Percentiles rank a stretch among this genome's conserved stretches.
Conservation (phyloP, 1,284 basidiomycete species). For the Heterobasidion parviporum region DNA sequence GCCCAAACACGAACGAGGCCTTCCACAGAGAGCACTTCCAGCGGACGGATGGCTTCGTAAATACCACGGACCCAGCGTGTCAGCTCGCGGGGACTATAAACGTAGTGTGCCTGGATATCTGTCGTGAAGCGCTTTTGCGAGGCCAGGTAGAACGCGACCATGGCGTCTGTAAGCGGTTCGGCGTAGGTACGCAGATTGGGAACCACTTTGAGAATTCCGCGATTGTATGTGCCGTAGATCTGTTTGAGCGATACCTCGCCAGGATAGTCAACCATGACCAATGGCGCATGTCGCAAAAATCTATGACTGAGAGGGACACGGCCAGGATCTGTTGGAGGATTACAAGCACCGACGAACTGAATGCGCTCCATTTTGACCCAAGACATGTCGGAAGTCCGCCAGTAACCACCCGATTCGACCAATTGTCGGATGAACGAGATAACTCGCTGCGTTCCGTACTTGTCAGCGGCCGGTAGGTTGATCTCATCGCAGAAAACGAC, state of each 20-base stretch:
- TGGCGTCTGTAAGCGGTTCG: slow-evolving; percentile 93
- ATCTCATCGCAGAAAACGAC: slow-evolving; percentile 99
- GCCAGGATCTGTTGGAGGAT: slow-evolving; percentile 99
- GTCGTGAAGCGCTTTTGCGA: slow-evolving; percentile 95
- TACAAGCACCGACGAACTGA: slow-evolving; percentile 99
- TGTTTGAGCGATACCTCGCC: slow-evolving; percentile 96
- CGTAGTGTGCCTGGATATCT: slow-evolving; percentile 95
- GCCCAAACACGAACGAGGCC: slow-evolving; percentile 98
- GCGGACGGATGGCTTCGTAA: slow-evolving; percentile 90
- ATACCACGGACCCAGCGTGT: slow-evolving; percentile 98
- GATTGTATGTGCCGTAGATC: slow-evolving; percentile 99
- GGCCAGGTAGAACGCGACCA: slow-evolving; percentile 93
- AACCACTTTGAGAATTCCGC: slow-evolving; percentile 92
- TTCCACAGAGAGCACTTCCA: slow-evolving; percentile 88
- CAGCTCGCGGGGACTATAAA: slow-evolving; percentile 98
- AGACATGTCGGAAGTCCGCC: slow-evolving; percentile 90
- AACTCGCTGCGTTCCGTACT: slow-evolving; percentile 97
- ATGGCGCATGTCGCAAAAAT: slow-evolving; percentile 94
- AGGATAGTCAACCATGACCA: slow-evolving; percentile 99
- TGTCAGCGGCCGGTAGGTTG: slow-evolving; percentile 94
- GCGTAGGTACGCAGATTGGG: slow-evolving; percentile 91
- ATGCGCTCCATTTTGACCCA: slow-evolving; percentile 98
- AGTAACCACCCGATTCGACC: slow-evolving; percentile 93
- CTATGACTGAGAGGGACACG: slow-evolving; percentile 97
- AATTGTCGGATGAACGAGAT: slow-evolving; percentile 98